These are phyloP conservation scores for Breviolum minutum DNA, from an alignment of 73 alveolate genomes.

Conservation along the genomic window DNA sequence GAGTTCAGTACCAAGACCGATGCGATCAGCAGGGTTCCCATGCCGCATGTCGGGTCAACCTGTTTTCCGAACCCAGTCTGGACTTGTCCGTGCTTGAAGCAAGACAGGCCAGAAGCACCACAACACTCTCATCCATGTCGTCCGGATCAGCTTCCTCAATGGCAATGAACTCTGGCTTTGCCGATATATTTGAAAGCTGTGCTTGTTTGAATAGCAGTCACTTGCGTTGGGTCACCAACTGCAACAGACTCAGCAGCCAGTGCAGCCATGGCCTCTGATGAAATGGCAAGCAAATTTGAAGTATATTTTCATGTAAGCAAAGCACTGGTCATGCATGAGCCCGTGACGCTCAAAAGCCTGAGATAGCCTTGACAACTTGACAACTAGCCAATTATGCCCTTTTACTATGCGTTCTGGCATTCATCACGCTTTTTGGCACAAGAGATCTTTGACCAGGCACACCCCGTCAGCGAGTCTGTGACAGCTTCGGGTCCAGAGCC, in stretches of 20 bases:
- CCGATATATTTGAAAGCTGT: background rate
- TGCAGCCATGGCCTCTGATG: conserved; percentile 80
- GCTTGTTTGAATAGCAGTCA: background rate
- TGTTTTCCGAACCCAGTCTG: background rate
- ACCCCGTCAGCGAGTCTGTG: conserved; percentile 13
- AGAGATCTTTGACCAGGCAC: conserved; percentile 35
- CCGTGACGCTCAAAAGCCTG: too few relatives aligned
- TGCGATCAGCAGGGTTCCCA: conserved; percentile 74
- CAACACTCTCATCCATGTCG: background rate
- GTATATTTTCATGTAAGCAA: too few relatives aligned
- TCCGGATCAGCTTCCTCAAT: background rate
- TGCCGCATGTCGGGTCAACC: conserved; percentile 90
- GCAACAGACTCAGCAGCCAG: conserved; percentile 57
- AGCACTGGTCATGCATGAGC: too few relatives aligned
- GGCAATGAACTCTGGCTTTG: background rate
- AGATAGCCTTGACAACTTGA: too few relatives aligned
- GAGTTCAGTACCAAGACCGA: background rate
- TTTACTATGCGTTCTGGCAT: background rate
- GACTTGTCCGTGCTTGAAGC: background rate
- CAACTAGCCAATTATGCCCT: too few relatives aligned
- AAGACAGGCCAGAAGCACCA: conserved; percentile 15
- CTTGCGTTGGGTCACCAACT: background rate
- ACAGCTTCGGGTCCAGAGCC: conserved; percentile 18
- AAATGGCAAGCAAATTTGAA: background rate
- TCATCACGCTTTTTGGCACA: background rate